Evolutionary conservation across 2,329 filamentous ascomycete species (phyloP).

Genomic region (Albophoma yamanashiensis): DNA sequence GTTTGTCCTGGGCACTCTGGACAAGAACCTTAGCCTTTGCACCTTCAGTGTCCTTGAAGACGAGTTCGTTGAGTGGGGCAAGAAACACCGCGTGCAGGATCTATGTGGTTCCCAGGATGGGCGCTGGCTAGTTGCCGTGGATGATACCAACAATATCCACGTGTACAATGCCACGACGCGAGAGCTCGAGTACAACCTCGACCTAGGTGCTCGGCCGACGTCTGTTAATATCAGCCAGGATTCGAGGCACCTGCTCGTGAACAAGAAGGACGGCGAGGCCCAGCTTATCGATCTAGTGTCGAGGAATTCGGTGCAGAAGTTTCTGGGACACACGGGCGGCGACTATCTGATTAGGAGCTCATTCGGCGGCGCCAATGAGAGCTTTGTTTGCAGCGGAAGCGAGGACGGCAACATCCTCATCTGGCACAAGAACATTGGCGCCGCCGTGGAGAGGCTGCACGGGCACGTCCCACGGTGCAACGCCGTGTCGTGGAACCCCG

Average conservation of each 20-base stretch:
- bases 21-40: slow-evolving; percentile 53
- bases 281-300: slow-evolving; percentile 69
- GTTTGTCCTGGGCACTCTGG: slow-evolving; percentile 72
- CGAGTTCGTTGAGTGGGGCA: slow-evolving; percentile 54
- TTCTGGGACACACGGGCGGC: slow-evolving; percentile 63
- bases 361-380: slow-evolving; percentile 86
- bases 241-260: slow-evolving; percentile 72
- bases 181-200: slow-evolving; percentile 64
- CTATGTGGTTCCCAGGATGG: slow-evolving; percentile 76
- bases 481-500: slow-evolving; percentile 80
- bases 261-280: slow-evolving; percentile 66
- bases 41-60: slow-evolving; percentile 60
- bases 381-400: slow-evolving; percentile 84
- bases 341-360: slow-evolving; percentile 69
- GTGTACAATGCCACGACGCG: slow-evolving; percentile 73
- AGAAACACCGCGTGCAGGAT: slow-evolving; percentile 69
- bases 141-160: slow-evolving; percentile 58
- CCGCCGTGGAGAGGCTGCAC: slow-evolving; percentile 62
- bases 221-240: slow-evolving; percentile 75
- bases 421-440: slow-evolving; percentile 80
- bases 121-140: slow-evolving; percentile 67
- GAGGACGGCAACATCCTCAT: slow-evolving; percentile 73
- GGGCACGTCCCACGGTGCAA: slow-evolving; percentile 75
- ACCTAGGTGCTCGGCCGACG: slow-evolving; percentile 55
- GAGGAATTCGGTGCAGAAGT: slow-evolving; percentile 61